phyloP scores from a whole-genome alignment of 1,284 basidiomycete species.

The Ustilago crameri region DNA sequence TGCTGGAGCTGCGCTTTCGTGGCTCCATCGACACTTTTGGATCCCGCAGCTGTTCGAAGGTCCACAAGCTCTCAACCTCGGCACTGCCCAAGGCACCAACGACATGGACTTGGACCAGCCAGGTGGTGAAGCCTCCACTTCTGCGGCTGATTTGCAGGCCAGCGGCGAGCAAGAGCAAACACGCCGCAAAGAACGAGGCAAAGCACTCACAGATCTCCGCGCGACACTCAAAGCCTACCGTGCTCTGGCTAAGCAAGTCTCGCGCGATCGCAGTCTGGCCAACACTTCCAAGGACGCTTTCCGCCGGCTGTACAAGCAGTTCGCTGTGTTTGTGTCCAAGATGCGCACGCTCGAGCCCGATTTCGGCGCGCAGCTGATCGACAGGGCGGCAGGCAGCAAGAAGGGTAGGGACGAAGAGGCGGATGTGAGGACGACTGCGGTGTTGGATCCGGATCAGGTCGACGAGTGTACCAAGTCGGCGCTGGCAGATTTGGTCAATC shows the following conservation, averaged over 20 bases:
- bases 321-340: slow-evolving; percentile 36
- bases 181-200: slow-evolving; percentile 18
- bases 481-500: slow-evolving; percentile 24
- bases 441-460: slow-evolving; percentile 42
- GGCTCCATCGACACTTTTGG: slow-evolving; percentile 61
- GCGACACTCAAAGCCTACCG: slow-evolving; percentile 49
- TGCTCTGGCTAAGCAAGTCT: slow-evolving; percentile 43
- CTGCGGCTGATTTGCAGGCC: neutral
- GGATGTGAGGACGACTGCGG: slow-evolving; percentile 9
- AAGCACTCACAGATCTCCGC: slow-evolving; percentile 29
- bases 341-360: slow-evolving; percentile 33
- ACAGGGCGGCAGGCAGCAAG: slow-evolving; percentile 9
- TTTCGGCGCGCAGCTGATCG: slow-evolving; percentile 28
- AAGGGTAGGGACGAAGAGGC: slow-evolving; percentile 27
- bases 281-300: slow-evolving; percentile 33
- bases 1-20: slow-evolving; percentile 69
- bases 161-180: slow-evolving; percentile 12
- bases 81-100: neutral
- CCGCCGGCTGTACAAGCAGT: slow-evolving; percentile 29
- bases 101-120: slow-evolving; percentile 16
- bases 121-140: slow-evolving; percentile 11
- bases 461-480: slow-evolving; percentile 39
- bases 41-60: slow-evolving; percentile 42
- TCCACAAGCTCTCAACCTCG: slow-evolving; percentile 7
- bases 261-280: slow-evolving; percentile 51